Conservation (phyloP, 768 basidiomycete genomes). For the Russula earlei region DNA sequence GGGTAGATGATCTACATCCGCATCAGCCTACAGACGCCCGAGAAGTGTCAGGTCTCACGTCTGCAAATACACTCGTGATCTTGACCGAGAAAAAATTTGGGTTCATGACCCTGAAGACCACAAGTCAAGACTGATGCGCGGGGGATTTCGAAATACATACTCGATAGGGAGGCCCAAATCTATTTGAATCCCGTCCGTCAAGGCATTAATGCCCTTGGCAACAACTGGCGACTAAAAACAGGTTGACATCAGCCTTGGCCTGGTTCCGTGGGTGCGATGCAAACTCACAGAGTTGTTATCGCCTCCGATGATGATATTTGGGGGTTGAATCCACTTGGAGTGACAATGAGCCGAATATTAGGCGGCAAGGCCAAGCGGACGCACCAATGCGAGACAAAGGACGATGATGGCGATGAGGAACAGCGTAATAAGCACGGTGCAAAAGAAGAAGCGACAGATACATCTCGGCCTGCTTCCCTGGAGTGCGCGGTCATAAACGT, state of each 20-base stretch:
- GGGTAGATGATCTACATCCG: slow-evolving; percentile 58
- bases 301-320: slow-evolving; percentile 49
- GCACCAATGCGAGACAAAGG: slow-evolving; percentile 58
- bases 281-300: slow-evolving; percentile 32
- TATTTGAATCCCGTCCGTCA: slow-evolving; percentile 14
- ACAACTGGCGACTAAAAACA: background rate
- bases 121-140: slow-evolving; percentile 2
- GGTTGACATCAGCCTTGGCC: background rate
- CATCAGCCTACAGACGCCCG: background rate
- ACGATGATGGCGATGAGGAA: slow-evolving; percentile 60
- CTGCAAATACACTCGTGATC: slow-evolving; percentile 53
- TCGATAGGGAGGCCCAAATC: slow-evolving; percentile 13
- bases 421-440: slow-evolving; percentile 55
- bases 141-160: slow-evolving; percentile 14
- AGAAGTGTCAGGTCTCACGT: slow-evolving; percentile 32
- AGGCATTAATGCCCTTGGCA: background rate
- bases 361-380: slow-evolving; percentile 20
- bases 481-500: slow-evolving; percentile 35
- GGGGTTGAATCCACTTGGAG: slow-evolving; percentile 67
- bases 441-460: slow-evolving; percentile 65
- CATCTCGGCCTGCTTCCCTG: slow-evolving; percentile 51
- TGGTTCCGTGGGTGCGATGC: slow-evolving; percentile 29
- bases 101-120: slow-evolving; percentile 53
- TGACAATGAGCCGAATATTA: background rate
- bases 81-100: slow-evolving; percentile 72